These are phyloP conservation scores for Aspergillus sp. DNA, from an alignment of 2,329 filamentous ascomycete species.

Conservation along the genomic window DNA sequence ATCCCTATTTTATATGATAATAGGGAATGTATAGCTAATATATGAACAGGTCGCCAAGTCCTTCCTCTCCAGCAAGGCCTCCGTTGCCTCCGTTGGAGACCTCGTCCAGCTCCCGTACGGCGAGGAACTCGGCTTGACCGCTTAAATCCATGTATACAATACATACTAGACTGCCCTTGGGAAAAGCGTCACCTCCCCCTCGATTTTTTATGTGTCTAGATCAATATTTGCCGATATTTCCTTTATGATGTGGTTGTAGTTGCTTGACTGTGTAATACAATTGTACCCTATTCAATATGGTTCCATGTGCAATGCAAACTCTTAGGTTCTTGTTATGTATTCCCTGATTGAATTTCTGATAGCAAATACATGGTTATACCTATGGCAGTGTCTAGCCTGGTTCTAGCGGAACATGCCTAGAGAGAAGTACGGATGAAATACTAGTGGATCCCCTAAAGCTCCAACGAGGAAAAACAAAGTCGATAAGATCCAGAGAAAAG, in stretches of 20 bases:
- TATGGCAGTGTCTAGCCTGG: no score
- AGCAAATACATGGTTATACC: no score
- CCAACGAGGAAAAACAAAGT: no score
- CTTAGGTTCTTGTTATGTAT: not conserved
- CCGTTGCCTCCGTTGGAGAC: constrained; percentile 86
- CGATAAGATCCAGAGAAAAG: no score
- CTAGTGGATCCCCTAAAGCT: no score
- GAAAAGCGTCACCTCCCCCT: constrained; percentile 20
- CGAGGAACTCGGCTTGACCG: constrained; percentile 87
- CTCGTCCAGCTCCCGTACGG: constrained; percentile 86
- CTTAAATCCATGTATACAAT: constrained; percentile 58
- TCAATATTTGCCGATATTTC: constrained; percentile 32
- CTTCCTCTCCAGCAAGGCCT: constrained; percentile 81
- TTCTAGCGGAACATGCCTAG: no score
- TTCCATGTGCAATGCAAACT: constrained; percentile 1
- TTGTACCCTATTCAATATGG: constrained; percentile 28
- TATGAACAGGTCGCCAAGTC: constrained; percentile 72
- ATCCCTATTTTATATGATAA: not conserved
- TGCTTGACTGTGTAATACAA: constrained; percentile 34
- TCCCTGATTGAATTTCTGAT: no score
- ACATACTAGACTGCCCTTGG: constrained; percentile 30
- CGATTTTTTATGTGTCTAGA: constrained; percentile 31
- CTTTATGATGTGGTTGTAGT: constrained; percentile 32
- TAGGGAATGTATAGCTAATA: constrained; percentile 14
- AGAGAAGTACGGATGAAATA: no score